Percentiles rank a stretch among this genome's conserved stretches.
Evolutionary conservation across 106 monocot genomes (phyloP).

Genomic region (Cymbidium sinense): DNA sequence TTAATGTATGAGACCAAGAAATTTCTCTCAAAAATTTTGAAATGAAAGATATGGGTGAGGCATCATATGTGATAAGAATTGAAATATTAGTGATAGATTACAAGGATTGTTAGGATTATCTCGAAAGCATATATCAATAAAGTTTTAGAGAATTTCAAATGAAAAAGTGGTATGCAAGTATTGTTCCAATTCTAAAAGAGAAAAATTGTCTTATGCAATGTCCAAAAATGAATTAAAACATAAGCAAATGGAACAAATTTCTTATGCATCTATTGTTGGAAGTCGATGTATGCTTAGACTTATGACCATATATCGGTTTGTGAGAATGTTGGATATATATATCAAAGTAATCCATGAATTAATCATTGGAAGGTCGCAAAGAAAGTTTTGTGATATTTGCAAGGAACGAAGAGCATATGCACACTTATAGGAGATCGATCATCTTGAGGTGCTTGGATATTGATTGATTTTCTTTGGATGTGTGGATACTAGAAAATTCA

Average conservation of each 20-base stretch:
- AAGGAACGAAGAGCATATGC: background rate
- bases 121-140: background rate
- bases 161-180: background rate
- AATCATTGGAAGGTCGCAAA: too few species aligned
- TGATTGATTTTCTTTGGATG: background rate
- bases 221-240: background rate
- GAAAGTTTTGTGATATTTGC: too few species aligned
- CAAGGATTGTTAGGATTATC: background rate
- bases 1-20: background rate
- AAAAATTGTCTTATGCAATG: background rate
- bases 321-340: background rate
- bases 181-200: background rate
- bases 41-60: background rate
- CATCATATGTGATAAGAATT: slow-evolving; percentile 1
- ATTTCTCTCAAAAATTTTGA: too few species aligned
- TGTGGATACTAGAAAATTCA: too few species aligned
- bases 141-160: too few species aligned
- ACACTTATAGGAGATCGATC: background rate
- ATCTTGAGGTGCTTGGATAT: background rate
- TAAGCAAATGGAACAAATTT: too few species aligned
- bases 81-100: slow-evolving; percentile 2
- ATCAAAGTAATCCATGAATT: too few species aligned
- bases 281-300: background rate
- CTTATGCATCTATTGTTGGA: too few species aligned
- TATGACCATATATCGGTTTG: background rate